Conservation (phyloP, 495 filamentous ascomycete species). For the Cetradonia linearis region DNA sequence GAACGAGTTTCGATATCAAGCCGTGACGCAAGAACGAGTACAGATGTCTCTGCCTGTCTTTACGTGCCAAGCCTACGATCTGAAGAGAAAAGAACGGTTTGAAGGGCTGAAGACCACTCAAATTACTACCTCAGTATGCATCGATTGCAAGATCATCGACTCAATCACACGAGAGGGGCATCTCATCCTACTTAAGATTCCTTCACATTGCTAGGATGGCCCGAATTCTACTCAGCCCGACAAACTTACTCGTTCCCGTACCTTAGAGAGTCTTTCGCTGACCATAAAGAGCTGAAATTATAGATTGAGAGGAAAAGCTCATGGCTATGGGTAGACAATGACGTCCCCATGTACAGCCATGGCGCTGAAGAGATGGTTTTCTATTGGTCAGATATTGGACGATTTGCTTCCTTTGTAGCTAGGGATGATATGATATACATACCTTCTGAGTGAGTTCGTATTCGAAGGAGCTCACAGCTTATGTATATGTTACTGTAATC, state of each 20-base stretch:
- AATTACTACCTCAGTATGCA: not conserved
- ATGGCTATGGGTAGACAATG: not conserved
- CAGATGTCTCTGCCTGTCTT: not conserved
- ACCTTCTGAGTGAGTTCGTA: not conserved
- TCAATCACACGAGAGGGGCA: not conserved
- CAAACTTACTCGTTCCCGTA: not conserved
- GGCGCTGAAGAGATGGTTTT: not conserved
- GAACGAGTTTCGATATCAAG: constrained; percentile 94
- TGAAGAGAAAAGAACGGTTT: not conserved
- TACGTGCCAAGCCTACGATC: not conserved
- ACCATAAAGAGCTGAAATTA: not conserved
- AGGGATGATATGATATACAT: not conserved
- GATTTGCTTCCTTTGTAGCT: not conserved
- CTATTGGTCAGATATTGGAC: not conserved
- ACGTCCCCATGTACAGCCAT: not conserved
- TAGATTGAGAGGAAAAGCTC: not conserved
- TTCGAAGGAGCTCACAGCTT: not conserved
- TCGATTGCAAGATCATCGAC: not conserved
- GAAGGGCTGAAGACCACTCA: not conserved
- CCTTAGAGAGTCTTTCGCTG: not conserved
- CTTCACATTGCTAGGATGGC: not conserved
- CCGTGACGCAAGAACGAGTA: constrained; percentile 27
- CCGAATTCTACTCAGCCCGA: not conserved
- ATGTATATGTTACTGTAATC: too few species aligned
- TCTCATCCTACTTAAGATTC: not conserved